phyloP scores from a whole-genome alignment of 1,284 basidiomycete species.

The Cryptococcus sp. region DNA sequence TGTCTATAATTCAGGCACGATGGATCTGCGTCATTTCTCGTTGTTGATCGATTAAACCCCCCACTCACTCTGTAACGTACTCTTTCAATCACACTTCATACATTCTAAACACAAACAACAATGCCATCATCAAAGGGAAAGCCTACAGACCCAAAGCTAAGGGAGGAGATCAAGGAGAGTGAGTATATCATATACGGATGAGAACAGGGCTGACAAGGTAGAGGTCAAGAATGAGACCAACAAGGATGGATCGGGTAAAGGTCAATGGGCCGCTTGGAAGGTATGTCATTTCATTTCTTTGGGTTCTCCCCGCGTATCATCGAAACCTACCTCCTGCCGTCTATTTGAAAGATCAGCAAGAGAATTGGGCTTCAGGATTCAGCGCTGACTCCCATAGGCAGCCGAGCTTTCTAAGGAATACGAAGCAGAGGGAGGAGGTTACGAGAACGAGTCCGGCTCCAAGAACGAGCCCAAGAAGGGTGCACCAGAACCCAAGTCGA shows the following conservation, averaged over 20 bases:
- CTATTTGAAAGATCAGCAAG: too few relatives aligned
- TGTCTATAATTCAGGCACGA: too few relatives aligned
- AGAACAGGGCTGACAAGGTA: conserved; percentile 1
- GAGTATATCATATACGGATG: conserved; percentile 12
- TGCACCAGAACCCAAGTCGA: conserved; percentile 43
- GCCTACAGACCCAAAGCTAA: conserved; percentile 47
- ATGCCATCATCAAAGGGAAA: conserved; percentile 51
- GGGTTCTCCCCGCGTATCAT: too few relatives aligned
- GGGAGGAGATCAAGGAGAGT: conserved; percentile 48
- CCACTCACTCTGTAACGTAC: too few relatives aligned
- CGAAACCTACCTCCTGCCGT: too few relatives aligned
- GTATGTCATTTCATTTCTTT: conserved; percentile 11
- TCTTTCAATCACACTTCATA: too few relatives aligned
- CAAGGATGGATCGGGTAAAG: conserved; percentile 47
- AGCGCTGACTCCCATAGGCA: conserved; percentile 1
- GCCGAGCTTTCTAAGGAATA: conserved; percentile 48
- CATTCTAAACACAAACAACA: neutral
- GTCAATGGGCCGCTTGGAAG: conserved; percentile 50
- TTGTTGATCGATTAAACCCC: too few relatives aligned
- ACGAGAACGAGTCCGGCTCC: conserved; percentile 48
- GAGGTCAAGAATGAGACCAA: conserved; percentile 48
- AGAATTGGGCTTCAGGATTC: too few relatives aligned
- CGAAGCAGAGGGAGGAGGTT: conserved; percentile 47
- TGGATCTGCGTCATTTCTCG: too few relatives aligned
- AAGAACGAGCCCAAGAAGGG: conserved; percentile 49